A percentile compares a stretch with the other conserved stretches of the same genome.
Conservation (phyloP, 2,329 filamentous ascomycete genomes). For the Pseudogymnoascus sp. region DNA sequence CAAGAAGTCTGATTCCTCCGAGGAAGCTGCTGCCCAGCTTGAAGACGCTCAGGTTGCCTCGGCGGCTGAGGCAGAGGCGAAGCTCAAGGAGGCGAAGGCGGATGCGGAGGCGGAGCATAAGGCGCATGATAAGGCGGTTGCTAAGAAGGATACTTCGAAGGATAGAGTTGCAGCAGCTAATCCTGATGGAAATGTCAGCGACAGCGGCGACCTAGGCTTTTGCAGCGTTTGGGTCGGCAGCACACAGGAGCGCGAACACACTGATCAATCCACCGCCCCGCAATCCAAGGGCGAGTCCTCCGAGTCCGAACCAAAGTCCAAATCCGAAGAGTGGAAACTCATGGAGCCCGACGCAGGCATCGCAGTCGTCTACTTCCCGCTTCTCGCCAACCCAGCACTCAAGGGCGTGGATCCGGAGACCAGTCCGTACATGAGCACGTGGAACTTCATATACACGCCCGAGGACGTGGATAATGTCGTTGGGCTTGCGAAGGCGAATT, state of each 20-base stretch:
- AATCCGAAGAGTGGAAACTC: slow-evolving; percentile 64
- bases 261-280: slow-evolving; percentile 31
- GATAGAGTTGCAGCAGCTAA: slow-evolving; percentile 17
- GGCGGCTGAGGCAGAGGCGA: slow-evolving; percentile 52
- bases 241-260: slow-evolving; percentile 59
- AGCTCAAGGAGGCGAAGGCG: slow-evolving; percentile 54
- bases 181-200: slow-evolving; percentile 32
- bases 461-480: slow-evolving; percentile 85
- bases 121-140: slow-evolving; percentile 30
- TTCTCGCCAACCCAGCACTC: slow-evolving; percentile 75
- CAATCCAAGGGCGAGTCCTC: slow-evolving; percentile 37
- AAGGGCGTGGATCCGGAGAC: slow-evolving; percentile 75
- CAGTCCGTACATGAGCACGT: slow-evolving; percentile 85
- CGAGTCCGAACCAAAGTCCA: slow-evolving; percentile 41
- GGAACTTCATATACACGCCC: slow-evolving; percentile 96
- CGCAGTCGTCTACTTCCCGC: slow-evolving; percentile 82
- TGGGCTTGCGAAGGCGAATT: slow-evolving; percentile 77
- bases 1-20: slow-evolving; percentile 49
- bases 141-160: slow-evolving; percentile 22
- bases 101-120: slow-evolving; percentile 33
- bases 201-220: slow-evolving; percentile 66
- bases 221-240: slow-evolving; percentile 95
- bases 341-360: slow-evolving; percentile 77
- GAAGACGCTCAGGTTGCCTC: slow-evolving; percentile 58
- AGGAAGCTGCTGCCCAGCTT: slow-evolving; percentile 59